Base-by-base conservation (phyloP, 129 eudicot genomes). In the Flaveria trinervia region DNA sequence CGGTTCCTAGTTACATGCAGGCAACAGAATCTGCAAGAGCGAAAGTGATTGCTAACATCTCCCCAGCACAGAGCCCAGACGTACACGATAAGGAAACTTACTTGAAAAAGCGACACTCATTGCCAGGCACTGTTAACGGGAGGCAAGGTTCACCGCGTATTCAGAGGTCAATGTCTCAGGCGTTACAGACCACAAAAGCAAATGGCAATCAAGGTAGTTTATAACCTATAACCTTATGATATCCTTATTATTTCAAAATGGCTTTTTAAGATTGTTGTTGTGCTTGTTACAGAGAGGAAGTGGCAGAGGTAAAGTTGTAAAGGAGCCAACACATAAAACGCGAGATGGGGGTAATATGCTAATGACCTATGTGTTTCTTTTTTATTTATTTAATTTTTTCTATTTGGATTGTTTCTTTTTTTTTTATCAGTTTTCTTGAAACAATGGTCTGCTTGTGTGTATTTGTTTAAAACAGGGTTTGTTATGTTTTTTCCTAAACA, bases 1-100 rank as follows among this genome's bases (percentile, higher is more conserved):
- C 85, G 52, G 66, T 93, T 41, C 98, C 98, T 9, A 90, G 96
- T 74, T 93, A 93, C 78, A 93, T 93, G 98, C 97, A 93, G 78
- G 93, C 96, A n/a, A 93, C 98, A 13, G 89, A 93, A 84, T 93
- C 98, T 52, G 98, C 98, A 16, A 87, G 76, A 81, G 88, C 88
- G 9, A 93, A 93, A 85, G 96, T 96, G 22, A 57, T 75, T 51
- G 84, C 95, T 3, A 84, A 75, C 81, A 69, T 79, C 81, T 93
- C 98, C 22, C 98, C 98, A 13, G 86, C 86, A 64, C 91, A 91
- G 59, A 93, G 96, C 56, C 98, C 98, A 7, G 98, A 93, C 79
- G 88, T 87, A 43, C 92, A 87, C 14, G 97, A 93, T 50, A 93
- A 85, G 79, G 98, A 93, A 26, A 54, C 39, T 11, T 75, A 77